Evolutionary conservation across 139 green algal species (phyloP), one percentile per base, ranked within the genome.

Genomic region (Pleodorina starrii): DNA sequence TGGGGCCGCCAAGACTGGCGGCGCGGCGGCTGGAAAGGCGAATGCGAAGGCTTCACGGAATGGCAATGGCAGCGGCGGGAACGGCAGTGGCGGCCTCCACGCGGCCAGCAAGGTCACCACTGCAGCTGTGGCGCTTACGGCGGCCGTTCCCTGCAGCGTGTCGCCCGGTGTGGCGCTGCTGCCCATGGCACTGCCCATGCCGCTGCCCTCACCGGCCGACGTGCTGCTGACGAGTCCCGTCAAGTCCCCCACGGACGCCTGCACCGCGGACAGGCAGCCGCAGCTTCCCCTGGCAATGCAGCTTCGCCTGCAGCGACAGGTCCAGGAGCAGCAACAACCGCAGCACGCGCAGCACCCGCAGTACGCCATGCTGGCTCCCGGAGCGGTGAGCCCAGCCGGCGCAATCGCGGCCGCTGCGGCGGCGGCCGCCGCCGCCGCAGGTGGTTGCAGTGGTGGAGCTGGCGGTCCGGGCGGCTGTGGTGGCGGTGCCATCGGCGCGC

Each of bases 41-140:
- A 79, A 88, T 32, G 46, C 25, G 57, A 88, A 88, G 42, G 51
- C 27, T 17, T 51, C 57, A 27, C 11, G 63, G 21, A 85, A 85
- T 40, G 60, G 40, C 2, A 44, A 69, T 69, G 74, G 27, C 12
- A 44, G n/a, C 40, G 38, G 69, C n/a, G 74, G 25, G 0, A 66
- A 36, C 76, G 48, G 50, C 48, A 50, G 17, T 48, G 43, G 74
- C 76, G 48, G 48, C 9, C 35, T 21, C 27, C 51, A 72, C 36
- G 21, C 50, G 16, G 11, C 35, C 40, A 86, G 75, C 25, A 54
- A 42, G 7, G 38, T 17, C 2, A 38, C n/a, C 14, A 23, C 79
- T 0, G 36, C 38, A 3, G 36, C 57, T 12, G 12, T 40, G 9
- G 32, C n/a, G 16, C 17, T 14, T 0, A 14, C 74, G 27, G 74